These are phyloP conservation scores for Phytopythium litorale DNA, from an alignment of 352 stramenopile genomes.

Conservation along the genomic window DNA sequence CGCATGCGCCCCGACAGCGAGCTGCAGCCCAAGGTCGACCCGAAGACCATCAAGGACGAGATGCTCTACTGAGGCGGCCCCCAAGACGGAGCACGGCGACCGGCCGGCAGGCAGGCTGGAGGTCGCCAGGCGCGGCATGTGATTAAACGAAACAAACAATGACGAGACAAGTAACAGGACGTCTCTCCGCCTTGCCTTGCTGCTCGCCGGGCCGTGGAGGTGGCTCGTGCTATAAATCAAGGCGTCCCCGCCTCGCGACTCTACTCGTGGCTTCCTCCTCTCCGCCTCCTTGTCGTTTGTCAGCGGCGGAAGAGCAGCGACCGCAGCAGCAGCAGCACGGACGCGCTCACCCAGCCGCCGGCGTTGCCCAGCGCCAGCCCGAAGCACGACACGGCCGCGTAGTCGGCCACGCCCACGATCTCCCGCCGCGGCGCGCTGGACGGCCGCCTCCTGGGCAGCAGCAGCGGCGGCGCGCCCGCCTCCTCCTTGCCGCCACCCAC, in stretches of 20 bases:
- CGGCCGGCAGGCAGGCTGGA: background rate
- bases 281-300: background rate
- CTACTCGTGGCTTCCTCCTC: background rate
- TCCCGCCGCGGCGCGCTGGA: constrained; percentile 25
- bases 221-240: background rate
- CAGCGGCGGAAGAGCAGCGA: constrained; percentile 32
- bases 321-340: constrained; percentile 49
- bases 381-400: constrained; percentile 56
- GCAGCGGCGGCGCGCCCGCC: background rate
- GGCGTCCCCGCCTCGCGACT: no score
- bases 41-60: constrained; percentile 88
- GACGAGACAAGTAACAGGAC: background rate
- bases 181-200: background rate
- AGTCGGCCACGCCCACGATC: constrained; percentile 65
- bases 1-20: constrained; percentile 90
- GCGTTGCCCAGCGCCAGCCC: constrained; percentile 58
- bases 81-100: no score
- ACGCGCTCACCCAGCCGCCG: constrained; percentile 53
- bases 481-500: background rate
- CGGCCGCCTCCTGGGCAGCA: constrained; percentile 11
- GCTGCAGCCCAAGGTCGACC: constrained; percentile 93
- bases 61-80: constrained; percentile 75
- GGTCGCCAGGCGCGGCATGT: background rate
- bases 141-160: constrained; percentile 2
- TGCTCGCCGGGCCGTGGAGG: background rate